A percentile compares a stretch with the other conserved stretches of the same genome.
Evolutionary conservation across 2,329 filamentous ascomycete species (phyloP).

Genomic region (Aspergillus proliferans): DNA sequence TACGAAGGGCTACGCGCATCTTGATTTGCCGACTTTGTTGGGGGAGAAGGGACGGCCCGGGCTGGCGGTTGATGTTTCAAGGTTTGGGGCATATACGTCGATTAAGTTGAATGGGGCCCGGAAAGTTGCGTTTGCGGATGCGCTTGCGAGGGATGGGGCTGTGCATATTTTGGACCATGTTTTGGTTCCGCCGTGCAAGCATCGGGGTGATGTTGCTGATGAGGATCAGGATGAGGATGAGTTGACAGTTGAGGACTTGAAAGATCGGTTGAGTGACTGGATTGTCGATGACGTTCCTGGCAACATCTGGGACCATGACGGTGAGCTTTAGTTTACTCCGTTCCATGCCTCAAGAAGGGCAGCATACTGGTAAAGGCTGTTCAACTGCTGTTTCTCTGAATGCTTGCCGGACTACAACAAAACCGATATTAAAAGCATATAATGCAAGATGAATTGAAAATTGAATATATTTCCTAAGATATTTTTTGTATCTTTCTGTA

Average conservation of each 20-base stretch:
- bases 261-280: conserved; percentile 12
- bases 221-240: conserved; percentile 7
- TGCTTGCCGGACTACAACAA: not conserved
- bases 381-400: not conserved
- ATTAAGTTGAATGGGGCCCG: conserved; percentile 72
- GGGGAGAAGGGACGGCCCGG: conserved; percentile 46
- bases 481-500: conserved; percentile 6
- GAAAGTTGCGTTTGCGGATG: conserved; percentile 62
- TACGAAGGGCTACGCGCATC: conserved; percentile 35
- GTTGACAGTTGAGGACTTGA: conserved; percentile 17
- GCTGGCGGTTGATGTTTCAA: conserved; percentile 64
- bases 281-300: conserved; percentile 5
- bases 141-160: conserved; percentile 70
- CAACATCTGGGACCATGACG: not conserved
- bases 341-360: not conserved
- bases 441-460: not conserved
- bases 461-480: conserved; percentile 7
- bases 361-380: not conserved
- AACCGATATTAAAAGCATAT: not conserved
- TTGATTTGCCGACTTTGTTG: conserved; percentile 67
- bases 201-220: not conserved
- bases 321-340: conserved; percentile 4
- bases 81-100: conserved; percentile 60
- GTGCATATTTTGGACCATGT: conserved; percentile 70
- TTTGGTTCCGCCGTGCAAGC: conserved; percentile 65